Conservation (phyloP, 192 early-diverging fungal species). For the Rhizophlyctis rosea region DNA sequence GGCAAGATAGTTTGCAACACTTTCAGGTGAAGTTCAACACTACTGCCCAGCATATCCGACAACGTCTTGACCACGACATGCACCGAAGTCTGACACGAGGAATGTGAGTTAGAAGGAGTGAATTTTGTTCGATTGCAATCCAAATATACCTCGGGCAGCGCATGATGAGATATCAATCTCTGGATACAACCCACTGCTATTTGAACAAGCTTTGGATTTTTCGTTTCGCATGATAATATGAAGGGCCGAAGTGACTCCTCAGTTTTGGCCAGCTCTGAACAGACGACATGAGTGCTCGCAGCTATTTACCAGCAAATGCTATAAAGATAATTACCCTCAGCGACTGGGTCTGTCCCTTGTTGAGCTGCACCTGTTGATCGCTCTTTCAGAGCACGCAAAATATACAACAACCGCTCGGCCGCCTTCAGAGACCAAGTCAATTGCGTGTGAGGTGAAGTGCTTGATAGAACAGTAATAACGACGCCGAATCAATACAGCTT, state of each 20-base stretch:
- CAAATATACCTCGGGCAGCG: constrained; percentile 65
- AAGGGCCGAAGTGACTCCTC: constrained; percentile 83
- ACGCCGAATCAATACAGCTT: constrained; percentile 35
- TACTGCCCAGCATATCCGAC: constrained; percentile 62
- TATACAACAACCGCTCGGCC: constrained; percentile 60
- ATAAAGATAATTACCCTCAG: no score
- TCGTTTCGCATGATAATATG: constrained; percentile 80
- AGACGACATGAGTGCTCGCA: not conserved
- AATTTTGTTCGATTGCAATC: constrained; percentile 23
- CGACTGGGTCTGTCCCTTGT: constrained; percentile 32
- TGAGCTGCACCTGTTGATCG: constrained; percentile 39
- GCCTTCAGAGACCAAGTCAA: constrained; percentile 38
- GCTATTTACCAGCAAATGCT: not conserved
- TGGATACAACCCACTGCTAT: constrained; percentile 84
- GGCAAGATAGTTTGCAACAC: constrained; percentile 89
- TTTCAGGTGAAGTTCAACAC: constrained; percentile 88
- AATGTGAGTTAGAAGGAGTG: no score
- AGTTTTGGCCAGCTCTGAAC: constrained; percentile 66
- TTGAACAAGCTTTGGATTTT: constrained; percentile 73
- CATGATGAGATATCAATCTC: constrained; percentile 68
- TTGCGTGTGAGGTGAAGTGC: no score
- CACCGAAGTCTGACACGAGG: constrained; percentile 45
- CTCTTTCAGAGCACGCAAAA: constrained; percentile 58
- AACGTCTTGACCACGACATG: constrained; percentile 65
- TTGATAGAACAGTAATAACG: constrained; percentile 21